Evolutionary conservation across 1,284 basidiomycete genomes (phyloP).

Genomic region (Phaffia rhodozyma): DNA sequence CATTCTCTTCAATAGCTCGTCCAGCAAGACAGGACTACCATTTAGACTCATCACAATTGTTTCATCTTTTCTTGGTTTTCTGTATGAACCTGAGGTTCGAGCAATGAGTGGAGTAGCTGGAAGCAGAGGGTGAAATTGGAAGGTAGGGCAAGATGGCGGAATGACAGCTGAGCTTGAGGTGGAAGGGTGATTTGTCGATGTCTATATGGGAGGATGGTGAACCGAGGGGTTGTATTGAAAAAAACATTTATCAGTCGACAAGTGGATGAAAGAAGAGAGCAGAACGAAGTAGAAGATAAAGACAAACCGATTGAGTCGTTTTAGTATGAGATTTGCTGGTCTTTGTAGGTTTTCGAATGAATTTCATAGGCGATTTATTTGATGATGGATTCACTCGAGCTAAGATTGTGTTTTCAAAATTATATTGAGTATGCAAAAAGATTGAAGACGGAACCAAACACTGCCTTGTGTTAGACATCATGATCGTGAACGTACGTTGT

Average conservation of each 20-base stretch:
- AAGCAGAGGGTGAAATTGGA: neutral
- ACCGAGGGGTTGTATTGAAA: no score
- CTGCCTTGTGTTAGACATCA: neutral
- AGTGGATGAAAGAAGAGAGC: no score
- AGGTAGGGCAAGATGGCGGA: neutral
- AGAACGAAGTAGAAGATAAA: no score
- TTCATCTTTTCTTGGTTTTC: slow-evolving; percentile 5
- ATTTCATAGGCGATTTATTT: neutral
- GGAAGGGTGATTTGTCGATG: neutral
- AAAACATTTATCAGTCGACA: no score
- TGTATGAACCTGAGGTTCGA: neutral
- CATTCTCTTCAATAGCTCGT: neutral
- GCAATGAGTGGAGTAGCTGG: slow-evolving; percentile 3
- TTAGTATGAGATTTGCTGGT: neutral
- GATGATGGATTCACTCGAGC: slow-evolving; percentile 9
- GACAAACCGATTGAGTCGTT: no score
- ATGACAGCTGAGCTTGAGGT: neutral
- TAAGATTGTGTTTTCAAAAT: no score
- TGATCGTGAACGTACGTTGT: neutral
- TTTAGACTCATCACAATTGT: slow-evolving; percentile 9
- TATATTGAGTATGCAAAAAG: neutral
- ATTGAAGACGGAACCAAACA: neutral
- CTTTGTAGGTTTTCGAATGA: neutral
- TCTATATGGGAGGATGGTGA: no score
- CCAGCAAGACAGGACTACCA: slow-evolving; percentile 8